Conservation (phyloP, 2,329 filamentous ascomycete genomes). For the Plenodomus lindquistii region DNA sequence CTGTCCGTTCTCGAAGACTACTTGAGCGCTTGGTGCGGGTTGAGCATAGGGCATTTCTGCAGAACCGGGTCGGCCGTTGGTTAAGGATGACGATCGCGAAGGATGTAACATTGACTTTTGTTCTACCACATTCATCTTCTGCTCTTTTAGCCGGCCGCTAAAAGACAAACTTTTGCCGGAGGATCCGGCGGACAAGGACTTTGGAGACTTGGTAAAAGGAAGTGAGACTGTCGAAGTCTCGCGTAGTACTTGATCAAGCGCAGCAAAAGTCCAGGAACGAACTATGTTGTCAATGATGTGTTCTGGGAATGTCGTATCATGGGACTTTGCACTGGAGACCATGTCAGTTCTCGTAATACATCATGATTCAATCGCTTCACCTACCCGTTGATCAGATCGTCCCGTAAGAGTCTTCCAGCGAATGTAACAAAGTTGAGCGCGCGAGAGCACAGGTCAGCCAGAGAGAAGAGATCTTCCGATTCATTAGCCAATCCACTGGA, state of each 20-base stretch:
- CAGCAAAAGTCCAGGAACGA: slow-evolving; percentile 75
- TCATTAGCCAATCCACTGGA: slow-evolving; percentile 52
- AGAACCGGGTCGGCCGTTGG: slow-evolving; percentile 32
- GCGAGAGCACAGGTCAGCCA: slow-evolving; percentile 85
- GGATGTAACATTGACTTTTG: slow-evolving; percentile 74
- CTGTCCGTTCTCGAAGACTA: slow-evolving; percentile 45
- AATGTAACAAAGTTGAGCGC: slow-evolving; percentile 83
- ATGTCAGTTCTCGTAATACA: neutral
- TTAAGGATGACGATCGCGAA: slow-evolving; percentile 65
- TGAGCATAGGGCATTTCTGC: slow-evolving; percentile 41
- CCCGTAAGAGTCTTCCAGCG: slow-evolving; percentile 76
- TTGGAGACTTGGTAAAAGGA: slow-evolving; percentile 58
- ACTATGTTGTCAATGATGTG: slow-evolving; percentile 74
- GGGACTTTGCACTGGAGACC: slow-evolving; percentile 41
- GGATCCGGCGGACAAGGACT: slow-evolving; percentile 30
- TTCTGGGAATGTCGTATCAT: slow-evolving; percentile 37
- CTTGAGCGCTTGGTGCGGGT: slow-evolving; percentile 30
- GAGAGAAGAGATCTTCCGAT: slow-evolving; percentile 72
- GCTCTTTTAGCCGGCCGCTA: slow-evolving; percentile 56
- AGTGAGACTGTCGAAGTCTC: slow-evolving; percentile 73
- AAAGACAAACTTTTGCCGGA: slow-evolving; percentile 57
- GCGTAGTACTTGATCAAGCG: slow-evolving; percentile 74
- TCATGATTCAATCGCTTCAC: slow-evolving; percentile 1
- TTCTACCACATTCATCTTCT: slow-evolving; percentile 66
- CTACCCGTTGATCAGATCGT: slow-evolving; percentile 72